A percentile compares a stretch with the other conserved stretches of the same genome.
Evolutionary conservation across 306 rosid genomes (phyloP).

Genomic region (Castanea mollissima): DNA sequence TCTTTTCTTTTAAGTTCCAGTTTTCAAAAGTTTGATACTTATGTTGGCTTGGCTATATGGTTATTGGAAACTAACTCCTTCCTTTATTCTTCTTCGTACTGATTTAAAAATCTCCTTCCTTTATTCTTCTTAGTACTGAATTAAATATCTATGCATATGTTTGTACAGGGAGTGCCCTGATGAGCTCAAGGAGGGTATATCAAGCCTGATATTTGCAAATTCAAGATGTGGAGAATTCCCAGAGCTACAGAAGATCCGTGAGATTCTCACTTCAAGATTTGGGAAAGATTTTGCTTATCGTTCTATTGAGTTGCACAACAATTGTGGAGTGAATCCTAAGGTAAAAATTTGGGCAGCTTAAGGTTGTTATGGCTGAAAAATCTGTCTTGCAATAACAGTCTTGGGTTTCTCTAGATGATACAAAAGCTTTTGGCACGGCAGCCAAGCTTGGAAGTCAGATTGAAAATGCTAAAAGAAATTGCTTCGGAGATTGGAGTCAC

Average conservation of each 20-base stretch:
- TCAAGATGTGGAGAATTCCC: constrained; percentile 81
- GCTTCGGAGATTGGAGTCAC: constrained; percentile 51
- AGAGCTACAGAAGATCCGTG: constrained; percentile 59
- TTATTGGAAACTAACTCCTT: neutral
- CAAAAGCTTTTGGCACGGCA: constrained; percentile 43
- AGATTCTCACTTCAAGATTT: constrained; percentile 39
- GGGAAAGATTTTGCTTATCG: constrained; percentile 54
- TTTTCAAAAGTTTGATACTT: neutral
- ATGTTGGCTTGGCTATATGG: neutral
- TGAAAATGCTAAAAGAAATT: constrained; percentile 40
- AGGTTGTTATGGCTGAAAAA: neutral
- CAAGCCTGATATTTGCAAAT: constrained; percentile 63
- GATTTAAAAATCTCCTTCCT: neutral
- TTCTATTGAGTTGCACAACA: constrained; percentile 47
- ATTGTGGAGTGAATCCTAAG: constrained; percentile 53
- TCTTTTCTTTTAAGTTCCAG: neutral
- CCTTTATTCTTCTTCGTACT: neutral
- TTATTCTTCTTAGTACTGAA: neutral
- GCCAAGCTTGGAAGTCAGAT: constrained; percentile 35
- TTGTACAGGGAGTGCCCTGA: constrained; percentile 54
- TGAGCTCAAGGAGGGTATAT: constrained; percentile 56
- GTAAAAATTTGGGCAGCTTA: constrained; percentile 20
- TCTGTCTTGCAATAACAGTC: constrained; percentile 7
- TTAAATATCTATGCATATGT: neutral
- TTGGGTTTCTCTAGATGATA: constrained; percentile 46